Conservation (phyloP, 257 asterid species). For the Solanum corneliomulleri region DNA sequence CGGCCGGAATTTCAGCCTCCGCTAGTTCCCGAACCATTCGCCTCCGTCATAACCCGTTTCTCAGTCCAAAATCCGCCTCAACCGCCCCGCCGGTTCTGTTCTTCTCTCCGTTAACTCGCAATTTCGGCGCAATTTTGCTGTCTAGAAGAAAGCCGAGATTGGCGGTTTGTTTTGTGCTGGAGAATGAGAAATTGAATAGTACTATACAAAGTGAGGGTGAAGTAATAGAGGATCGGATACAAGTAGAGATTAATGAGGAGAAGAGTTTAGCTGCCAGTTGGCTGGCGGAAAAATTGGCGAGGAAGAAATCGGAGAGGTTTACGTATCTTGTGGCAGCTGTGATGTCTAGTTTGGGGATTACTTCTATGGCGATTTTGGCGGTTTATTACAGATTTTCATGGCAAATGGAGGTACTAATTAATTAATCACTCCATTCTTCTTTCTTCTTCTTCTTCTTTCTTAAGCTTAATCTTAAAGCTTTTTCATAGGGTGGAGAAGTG, state of each 20-base stretch:
- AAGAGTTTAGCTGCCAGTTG: slow-evolving; percentile 12
- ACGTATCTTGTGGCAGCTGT: slow-evolving; percentile 91
- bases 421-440: not conserved
- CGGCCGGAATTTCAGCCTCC: slow-evolving; percentile 31
- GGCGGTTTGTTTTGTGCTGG: slow-evolving; percentile 47
- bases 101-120: slow-evolving; percentile 5
- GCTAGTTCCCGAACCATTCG: slow-evolving; percentile 11
- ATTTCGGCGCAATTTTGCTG: slow-evolving; percentile 1
- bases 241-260: slow-evolving; percentile 14
- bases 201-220: not conserved
- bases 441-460: not conserved
- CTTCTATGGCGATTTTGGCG: slow-evolving; percentile 71
- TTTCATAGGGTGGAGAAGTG: slow-evolving; percentile 68
- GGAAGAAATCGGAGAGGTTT: slow-evolving; percentile 79
- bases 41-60: slow-evolving; percentile 16
- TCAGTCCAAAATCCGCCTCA: slow-evolving; percentile 16
- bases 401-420: slow-evolving; percentile 78
- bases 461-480: not conserved
- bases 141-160: slow-evolving; percentile 15
- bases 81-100: not conserved
- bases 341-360: slow-evolving; percentile 81
- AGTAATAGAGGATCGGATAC: slow-evolving; percentile 2
- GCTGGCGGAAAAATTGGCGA: slow-evolving; percentile 49
- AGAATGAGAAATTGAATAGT: slow-evolving; percentile 25
- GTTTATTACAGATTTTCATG: slow-evolving; percentile 80